Percentiles rank a stretch among this genome's conserved stretches.
Evolutionary conservation across 2,329 filamentous ascomycete species (phyloP).

Genomic region (Aspergillus vadensis): DNA sequence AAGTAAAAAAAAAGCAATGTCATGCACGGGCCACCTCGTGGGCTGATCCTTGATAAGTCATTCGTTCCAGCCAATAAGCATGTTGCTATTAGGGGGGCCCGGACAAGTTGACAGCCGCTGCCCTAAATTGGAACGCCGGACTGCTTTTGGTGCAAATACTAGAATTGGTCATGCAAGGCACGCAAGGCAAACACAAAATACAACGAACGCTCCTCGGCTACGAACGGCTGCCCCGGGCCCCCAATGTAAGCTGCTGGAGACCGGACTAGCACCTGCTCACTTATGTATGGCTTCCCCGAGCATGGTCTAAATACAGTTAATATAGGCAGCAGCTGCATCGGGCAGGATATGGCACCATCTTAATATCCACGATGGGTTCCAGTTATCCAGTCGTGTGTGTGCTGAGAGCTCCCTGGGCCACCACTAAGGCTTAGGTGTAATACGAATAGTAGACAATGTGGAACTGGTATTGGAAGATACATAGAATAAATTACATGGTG

Average conservation of each 20-base stretch:
- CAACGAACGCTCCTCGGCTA: background rate
- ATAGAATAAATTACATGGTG: background rate
- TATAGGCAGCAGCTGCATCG: background rate
- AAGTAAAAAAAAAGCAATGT: background rate
- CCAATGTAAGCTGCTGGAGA: background rate
- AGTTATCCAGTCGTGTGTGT: background rate
- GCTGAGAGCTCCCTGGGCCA: background rate
- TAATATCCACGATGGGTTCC: background rate
- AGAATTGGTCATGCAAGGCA: background rate
- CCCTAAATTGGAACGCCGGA: background rate
- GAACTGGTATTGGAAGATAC: background rate
- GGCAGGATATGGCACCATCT: background rate
- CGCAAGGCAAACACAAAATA: background rate
- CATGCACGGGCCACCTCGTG: slow-evolving; percentile 2
- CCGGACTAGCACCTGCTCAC: background rate
- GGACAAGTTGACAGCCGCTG: slow-evolving; percentile 1
- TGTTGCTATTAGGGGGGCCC: background rate
- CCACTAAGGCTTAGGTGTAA: background rate
- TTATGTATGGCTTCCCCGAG: background rate
- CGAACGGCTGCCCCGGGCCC: background rate
- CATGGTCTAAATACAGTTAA: background rate
- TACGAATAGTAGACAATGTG: background rate
- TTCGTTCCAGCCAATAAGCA: background rate
- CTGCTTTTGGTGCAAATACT: background rate
- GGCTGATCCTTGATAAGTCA: background rate